Base-by-base conservation (phyloP, 192 early-diverging fungal species). In the Borealophlyctis nickersoniae region DNA sequence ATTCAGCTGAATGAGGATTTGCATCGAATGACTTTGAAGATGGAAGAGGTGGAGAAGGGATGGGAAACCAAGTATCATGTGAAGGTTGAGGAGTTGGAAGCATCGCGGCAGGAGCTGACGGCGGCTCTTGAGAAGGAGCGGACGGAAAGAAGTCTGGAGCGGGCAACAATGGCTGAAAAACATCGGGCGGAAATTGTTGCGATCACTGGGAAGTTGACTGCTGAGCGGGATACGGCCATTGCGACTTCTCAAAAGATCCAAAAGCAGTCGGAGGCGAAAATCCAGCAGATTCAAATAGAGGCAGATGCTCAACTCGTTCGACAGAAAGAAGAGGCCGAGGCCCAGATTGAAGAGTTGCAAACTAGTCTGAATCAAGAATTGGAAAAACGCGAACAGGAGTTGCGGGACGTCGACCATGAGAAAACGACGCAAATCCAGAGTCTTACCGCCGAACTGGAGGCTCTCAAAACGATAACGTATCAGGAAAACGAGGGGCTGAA, bases 401-500 rank as follows among this genome's bases (percentile, higher is more conserved):
- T 61, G 26, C 50, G 33, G 29, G 23, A 30, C 7, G n/a, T 73
- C 29, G 69, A 67, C 30, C 24, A 36, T 13, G 60, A 72, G n/a
- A 64, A 61, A 26, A 7, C 7, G 3, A 32, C 23, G n/a, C 61
- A 76, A 30, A 56, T 70, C 28, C 74, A 73, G 39, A 57, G 52
- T 24, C 61, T 76, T 23, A 49, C 66, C 4, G 30, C 11, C 4
- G 71, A 74, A 19, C 36, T 73, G 11, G 74, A 76, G 28, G 23
- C 32, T n/a, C 28, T 69, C 19, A 62, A 69, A 55, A 39, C 45
- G 27, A 67, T 65, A 45, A 61, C 62, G n/a, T 29, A 45, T 5
- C 35, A 70, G 11, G 33, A 56, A 4, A 49, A 62, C 7, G 70
- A 76, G 50, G 16, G n/a, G 36, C 49, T 72, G 56, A 76, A 76